phyloP scores from a whole-genome alignment of 2,329 filamentous ascomycete species.

The Rutstroemia sp. region DNA sequence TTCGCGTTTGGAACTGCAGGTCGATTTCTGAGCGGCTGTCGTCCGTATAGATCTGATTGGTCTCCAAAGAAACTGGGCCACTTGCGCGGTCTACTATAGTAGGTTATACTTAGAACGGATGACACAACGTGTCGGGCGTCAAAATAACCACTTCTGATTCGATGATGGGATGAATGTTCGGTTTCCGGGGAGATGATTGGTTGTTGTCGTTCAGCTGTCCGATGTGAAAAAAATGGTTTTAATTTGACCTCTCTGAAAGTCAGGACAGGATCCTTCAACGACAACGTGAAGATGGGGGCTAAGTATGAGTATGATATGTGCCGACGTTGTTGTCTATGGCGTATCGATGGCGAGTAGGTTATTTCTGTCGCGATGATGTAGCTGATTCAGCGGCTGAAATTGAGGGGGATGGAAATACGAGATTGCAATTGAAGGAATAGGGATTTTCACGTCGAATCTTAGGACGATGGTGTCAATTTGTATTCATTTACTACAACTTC shows the following conservation, averaged over 20 bases:
- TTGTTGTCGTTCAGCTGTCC: background rate
- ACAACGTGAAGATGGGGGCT: slow-evolving; percentile 3
- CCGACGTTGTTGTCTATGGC: background rate
- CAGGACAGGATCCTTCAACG: background rate
- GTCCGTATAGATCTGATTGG: slow-evolving; percentile 16
- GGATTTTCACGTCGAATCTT: background rate
- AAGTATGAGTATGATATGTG: background rate
- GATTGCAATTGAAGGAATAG: background rate
- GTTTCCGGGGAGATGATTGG: slow-evolving; percentile 1
- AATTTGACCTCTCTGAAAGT: background rate
- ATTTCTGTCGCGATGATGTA: too few species aligned
- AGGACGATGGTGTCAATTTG: background rate
- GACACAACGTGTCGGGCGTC: slow-evolving; percentile 13
- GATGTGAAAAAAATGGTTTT: slow-evolving; percentile 3
- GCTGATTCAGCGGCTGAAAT: background rate
- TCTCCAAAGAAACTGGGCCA: background rate
- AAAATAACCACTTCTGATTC: slow-evolving; percentile 7
- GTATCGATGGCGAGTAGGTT: too few species aligned
- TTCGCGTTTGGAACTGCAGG: slow-evolving; percentile 25
- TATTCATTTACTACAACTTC: background rate
- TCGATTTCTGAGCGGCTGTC: slow-evolving; percentile 16
- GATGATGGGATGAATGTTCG: background rate
- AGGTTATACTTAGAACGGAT: slow-evolving; percentile 23
- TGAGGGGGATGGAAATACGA: background rate
- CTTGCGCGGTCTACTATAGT: slow-evolving; percentile 12